Evolutionary conservation across 495 filamentous ascomycete species (phyloP).

Genomic region (Aspergillus mulundensis): DNA sequence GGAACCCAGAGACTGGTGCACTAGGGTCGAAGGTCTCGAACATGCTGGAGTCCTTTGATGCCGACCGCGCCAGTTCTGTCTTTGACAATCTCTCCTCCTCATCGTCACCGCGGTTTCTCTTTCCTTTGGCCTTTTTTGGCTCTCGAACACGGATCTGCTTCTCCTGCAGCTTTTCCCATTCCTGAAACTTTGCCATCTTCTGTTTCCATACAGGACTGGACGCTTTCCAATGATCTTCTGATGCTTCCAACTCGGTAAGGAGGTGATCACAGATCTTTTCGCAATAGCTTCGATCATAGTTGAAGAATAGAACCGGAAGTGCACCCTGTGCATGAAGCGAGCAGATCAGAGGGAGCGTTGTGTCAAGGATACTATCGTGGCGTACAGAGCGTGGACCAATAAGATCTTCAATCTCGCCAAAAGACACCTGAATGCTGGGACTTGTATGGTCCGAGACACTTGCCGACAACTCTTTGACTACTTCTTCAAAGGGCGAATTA

Average conservation of each 20-base stretch:
- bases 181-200: conserved; percentile 32
- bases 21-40: conserved; percentile 63
- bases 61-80: conserved; percentile 43
- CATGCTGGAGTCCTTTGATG: conserved; percentile 46
- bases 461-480: conserved; percentile 38
- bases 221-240: conserved; percentile 55
- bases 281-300: conserved; percentile 63
- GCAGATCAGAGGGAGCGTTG: conserved; percentile 55
- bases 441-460: neutral
- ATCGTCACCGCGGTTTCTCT: conserved; percentile 8
- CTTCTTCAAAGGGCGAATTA: conserved; percentile 57
- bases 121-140: conserved; percentile 27
- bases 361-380: conserved; percentile 27
- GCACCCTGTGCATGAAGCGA: conserved; percentile 60
- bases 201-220: conserved; percentile 54
- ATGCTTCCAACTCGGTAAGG: conserved; percentile 42
- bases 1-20: conserved; percentile 56
- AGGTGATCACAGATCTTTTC: conserved; percentile 51
- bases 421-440: conserved; percentile 1
- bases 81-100: conserved; percentile 33
- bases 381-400: neutral
- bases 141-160: conserved; percentile 26
- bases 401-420: neutral
- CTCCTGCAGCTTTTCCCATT: conserved; percentile 50
- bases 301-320: conserved; percentile 72